phyloP scores from a whole-genome alignment of 2,329 filamentous ascomycete genomes.

The Aspergillus aculeatinus region DNA sequence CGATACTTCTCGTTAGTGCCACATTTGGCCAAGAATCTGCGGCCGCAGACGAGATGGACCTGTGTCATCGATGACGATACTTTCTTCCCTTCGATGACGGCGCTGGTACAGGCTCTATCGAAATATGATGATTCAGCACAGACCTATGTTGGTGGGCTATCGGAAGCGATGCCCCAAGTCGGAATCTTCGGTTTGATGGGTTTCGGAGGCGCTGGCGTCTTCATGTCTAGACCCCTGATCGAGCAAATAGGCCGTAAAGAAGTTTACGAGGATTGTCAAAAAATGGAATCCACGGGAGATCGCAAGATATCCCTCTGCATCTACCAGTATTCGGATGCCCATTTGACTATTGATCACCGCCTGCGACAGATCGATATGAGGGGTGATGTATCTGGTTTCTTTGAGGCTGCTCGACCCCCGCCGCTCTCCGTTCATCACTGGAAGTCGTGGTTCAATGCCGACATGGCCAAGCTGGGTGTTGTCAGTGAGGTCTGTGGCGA shows the following conservation, averaged over 20 bases:
- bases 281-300: constrained; percentile 51
- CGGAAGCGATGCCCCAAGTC: constrained; percentile 56
- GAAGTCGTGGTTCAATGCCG: constrained; percentile 58
- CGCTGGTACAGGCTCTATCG: constrained; percentile 50
- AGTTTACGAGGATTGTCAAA: constrained; percentile 52
- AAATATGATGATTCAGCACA: constrained; percentile 51
- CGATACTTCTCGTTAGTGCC: constrained; percentile 59
- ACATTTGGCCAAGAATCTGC: constrained; percentile 49
- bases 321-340: constrained; percentile 54
- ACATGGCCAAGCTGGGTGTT: constrained; percentile 53
- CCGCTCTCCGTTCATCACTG: constrained; percentile 62
- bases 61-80: constrained; percentile 64
- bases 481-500: constrained; percentile 56
- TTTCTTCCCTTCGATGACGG: constrained; percentile 59
- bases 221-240: constrained; percentile 56
- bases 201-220: constrained; percentile 61
- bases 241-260: constrained; percentile 44
- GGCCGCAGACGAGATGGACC: constrained; percentile 53
- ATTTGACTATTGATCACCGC: constrained; percentile 56
- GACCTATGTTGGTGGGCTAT: constrained; percentile 58
- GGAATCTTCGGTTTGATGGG: constrained; percentile 58
- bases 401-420: constrained; percentile 54
- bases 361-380: constrained; percentile 60
- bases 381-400: constrained; percentile 59
- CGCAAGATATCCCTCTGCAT: constrained; percentile 59